Evolutionary conservation across 2,329 filamentous ascomycete genomes (phyloP).

Genomic region (Stachybotrys chlorohalonatus): DNA sequence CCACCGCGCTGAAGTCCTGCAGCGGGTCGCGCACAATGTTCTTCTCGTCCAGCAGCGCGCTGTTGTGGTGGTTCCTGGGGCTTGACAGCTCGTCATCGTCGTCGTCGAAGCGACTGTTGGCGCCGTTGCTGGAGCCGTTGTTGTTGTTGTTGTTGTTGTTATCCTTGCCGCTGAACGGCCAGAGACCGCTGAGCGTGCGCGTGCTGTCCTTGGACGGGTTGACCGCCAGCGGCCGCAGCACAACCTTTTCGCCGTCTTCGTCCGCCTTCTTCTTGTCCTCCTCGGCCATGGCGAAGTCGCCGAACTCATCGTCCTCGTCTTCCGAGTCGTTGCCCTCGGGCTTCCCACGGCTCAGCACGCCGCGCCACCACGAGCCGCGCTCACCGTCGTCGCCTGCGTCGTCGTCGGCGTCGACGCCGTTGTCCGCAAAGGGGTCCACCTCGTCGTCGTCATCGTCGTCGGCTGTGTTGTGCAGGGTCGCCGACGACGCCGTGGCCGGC

Average conservation of each 20-base stretch:
- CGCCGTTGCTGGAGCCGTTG: slow-evolving; percentile 16
- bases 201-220: slow-evolving; percentile 36
- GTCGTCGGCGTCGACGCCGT: slow-evolving; percentile 44
- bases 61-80: slow-evolving; percentile 8
- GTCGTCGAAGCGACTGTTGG: slow-evolving; percentile 7
- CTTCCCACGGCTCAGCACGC: slow-evolving; percentile 29
- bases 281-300: slow-evolving; percentile 60
- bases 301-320: slow-evolving; percentile 57
- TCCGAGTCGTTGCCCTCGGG: slow-evolving; percentile 36
- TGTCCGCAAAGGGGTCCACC: slow-evolving; percentile 37
- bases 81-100: slow-evolving; percentile 22
- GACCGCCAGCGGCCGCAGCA: slow-evolving; percentile 46
- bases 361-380: slow-evolving; percentile 40
- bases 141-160: slow-evolving; percentile 29
- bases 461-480: slow-evolving; percentile 22
- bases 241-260: slow-evolving; percentile 28
- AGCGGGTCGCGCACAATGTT: slow-evolving; percentile 7
- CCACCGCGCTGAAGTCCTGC: slow-evolving; percentile 24
- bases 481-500: slow-evolving; percentile 34
- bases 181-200: slow-evolving; percentile 42
- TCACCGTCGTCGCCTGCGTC: slow-evolving; percentile 31
- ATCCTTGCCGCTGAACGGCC: slow-evolving; percentile 44
- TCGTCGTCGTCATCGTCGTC: slow-evolving; percentile 30
- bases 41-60: slow-evolving; percentile 25
- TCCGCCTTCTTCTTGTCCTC: slow-evolving; percentile 22